These are phyloP conservation scores for Capronia epimyces DNA, from an alignment of 2,329 filamentous ascomycete genomes.

Conservation along the genomic window DNA sequence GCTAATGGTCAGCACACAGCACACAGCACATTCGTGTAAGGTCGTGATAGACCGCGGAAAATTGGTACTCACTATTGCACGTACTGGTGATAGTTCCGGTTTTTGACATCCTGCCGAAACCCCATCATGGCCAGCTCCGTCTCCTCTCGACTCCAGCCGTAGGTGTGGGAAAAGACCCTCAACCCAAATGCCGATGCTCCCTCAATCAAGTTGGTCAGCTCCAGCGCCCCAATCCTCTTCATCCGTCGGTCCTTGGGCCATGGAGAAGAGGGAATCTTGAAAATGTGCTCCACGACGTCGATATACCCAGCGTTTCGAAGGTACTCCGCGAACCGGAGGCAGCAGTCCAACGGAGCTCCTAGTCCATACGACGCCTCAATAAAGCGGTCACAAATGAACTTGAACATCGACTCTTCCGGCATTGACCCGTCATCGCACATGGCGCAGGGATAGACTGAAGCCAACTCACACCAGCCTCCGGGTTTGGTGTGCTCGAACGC, in stretches of 20 bases:
- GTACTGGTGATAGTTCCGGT: slow-evolving; percentile 15
- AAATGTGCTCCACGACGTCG: slow-evolving; percentile 26
- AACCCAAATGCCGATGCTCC: slow-evolving; percentile 14
- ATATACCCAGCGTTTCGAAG: slow-evolving; percentile 25
- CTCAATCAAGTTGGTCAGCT: slow-evolving; percentile 16
- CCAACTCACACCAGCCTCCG: slow-evolving; percentile 32
- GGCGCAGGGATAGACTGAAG: slow-evolving; percentile 24
- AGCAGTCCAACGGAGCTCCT: slow-evolving; percentile 17
- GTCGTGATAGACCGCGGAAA: neutral
- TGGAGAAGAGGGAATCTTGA: slow-evolving; percentile 29
- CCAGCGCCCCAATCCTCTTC: slow-evolving; percentile 23
- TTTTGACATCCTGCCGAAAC: slow-evolving; percentile 14
- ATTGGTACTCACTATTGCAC: slow-evolving; percentile 15
- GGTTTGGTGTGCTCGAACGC: slow-evolving; percentile 32
- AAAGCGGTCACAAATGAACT: slow-evolving; percentile 29
- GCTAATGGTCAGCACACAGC: neutral
- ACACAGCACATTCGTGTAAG: neutral
- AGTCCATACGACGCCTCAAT: slow-evolving; percentile 31
- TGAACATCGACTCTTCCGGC: slow-evolving; percentile 32
- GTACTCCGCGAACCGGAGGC: slow-evolving; percentile 10
- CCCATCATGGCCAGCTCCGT: slow-evolving; percentile 13
- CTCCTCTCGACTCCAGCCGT: slow-evolving; percentile 17
- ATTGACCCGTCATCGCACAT: slow-evolving; percentile 33
- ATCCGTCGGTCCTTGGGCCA: slow-evolving; percentile 30
- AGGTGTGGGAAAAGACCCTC: slow-evolving; percentile 12